A percentile compares a stretch with the other conserved stretches of the same genome.
Conservation (phyloP, 768 basidiomycete genomes). For the Fomitopsis pulvina region DNA sequence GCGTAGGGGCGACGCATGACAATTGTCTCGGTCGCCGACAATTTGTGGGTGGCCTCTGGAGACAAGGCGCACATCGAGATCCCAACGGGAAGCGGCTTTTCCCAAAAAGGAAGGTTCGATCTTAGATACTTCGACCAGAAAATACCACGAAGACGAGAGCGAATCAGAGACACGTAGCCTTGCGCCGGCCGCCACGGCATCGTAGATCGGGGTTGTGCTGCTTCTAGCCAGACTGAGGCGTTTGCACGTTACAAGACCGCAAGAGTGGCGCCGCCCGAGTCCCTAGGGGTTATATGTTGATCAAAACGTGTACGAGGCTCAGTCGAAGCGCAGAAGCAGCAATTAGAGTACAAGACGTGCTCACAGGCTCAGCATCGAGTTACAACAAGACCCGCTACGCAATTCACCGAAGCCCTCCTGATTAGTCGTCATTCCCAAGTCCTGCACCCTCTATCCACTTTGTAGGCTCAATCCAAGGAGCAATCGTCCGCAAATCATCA, state of each 20-base stretch:
- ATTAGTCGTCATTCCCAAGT: slow-evolving; percentile 39
- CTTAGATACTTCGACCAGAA: neutral
- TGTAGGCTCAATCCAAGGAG: slow-evolving; percentile 75
- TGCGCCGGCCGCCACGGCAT: neutral
- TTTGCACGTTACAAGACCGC: neutral
- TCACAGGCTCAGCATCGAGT: neutral
- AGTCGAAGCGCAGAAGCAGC: neutral
- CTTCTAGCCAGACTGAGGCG: neutral
- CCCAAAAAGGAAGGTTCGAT: neutral
- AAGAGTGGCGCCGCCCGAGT: too few relatives aligned
- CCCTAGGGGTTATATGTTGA: too few relatives aligned
- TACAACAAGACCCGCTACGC: neutral
- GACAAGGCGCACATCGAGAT: slow-evolving; percentile 3
- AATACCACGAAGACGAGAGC: neutral
- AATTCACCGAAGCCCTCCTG: neutral
- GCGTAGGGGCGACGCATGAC: neutral
- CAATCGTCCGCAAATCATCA: slow-evolving; percentile 62
- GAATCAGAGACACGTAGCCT: neutral
- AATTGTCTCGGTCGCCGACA: neutral
- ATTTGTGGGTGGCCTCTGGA: neutral
- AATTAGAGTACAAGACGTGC: neutral
- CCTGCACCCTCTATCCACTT: slow-evolving; percentile 65
- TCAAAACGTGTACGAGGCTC: too few relatives aligned
- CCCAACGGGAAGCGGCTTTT: neutral
- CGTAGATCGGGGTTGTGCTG: neutral